Percentiles rank a stretch among this genome's conserved stretches.
These are phyloP conservation scores for Clarireedia homoeocarpa DNA, from an alignment of 2,329 filamentous ascomycete species.

Conservation along the genomic window DNA sequence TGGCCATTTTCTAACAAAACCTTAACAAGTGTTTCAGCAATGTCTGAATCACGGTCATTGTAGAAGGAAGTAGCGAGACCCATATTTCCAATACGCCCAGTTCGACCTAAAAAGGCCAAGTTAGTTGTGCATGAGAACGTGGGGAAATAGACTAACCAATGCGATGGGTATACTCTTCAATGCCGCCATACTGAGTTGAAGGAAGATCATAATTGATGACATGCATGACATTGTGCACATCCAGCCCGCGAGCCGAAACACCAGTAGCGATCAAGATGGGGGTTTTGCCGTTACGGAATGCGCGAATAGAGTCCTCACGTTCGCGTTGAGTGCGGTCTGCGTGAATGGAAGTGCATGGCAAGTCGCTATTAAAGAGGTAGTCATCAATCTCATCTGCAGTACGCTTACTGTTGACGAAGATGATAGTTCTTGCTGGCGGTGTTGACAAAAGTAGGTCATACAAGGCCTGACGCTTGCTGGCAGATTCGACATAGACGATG, in stretches of 20 bases:
- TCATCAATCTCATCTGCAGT: conserved; percentile 81
- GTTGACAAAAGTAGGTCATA: conserved; percentile 64
- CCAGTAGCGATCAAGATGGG: conserved; percentile 84
- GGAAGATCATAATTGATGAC: conserved; percentile 94
- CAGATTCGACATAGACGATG: conserved; percentile 57
- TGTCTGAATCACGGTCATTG: conserved; percentile 64
- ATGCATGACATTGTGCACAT: conserved; percentile 79
- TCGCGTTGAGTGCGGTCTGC: conserved; percentile 80
- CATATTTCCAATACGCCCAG: conserved; percentile 82
- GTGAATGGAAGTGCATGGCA: conserved; percentile 87
- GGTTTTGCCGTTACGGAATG: conserved; percentile 66
- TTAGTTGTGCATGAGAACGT: not conserved
- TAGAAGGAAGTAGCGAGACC: conserved; percentile 88
- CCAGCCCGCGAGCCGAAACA: conserved; percentile 67
- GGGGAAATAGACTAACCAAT: conserved; percentile 56
- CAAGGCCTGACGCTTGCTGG: conserved; percentile 62
- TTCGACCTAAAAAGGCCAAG: conserved; percentile 56
- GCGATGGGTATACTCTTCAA: conserved; percentile 87
- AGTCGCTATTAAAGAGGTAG: conserved; percentile 67
- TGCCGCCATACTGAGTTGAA: conserved; percentile 66
- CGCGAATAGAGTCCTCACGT: conserved; percentile 83
- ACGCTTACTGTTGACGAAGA: conserved; percentile 81
- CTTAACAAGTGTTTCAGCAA: conserved; percentile 70
- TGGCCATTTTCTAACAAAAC: conserved; percentile 75
- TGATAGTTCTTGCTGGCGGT: conserved; percentile 68